Base-by-base conservation (phyloP, 371 early-diverging fungal genomes). In the Actinomucor elegans region DNA sequence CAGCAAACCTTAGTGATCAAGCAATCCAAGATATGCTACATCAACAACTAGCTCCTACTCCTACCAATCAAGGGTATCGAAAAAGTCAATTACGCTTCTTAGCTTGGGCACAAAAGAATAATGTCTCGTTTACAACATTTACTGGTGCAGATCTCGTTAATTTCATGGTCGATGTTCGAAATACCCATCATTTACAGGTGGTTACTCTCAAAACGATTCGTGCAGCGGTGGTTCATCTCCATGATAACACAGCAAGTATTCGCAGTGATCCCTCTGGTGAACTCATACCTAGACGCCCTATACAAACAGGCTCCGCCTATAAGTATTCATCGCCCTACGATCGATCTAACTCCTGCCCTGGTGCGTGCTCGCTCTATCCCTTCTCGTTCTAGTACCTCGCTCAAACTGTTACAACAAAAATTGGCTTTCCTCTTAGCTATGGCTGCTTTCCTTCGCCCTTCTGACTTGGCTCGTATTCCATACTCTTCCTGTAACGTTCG, bases 401-500 rank as follows among this genome's bases (percentile, higher is more conserved):
- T 47, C 12, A 33, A 23, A 11, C 36, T 12, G 10, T 14, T 31
- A 9, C 27, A 50, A 17, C 35, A 27, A 34, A 47, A 45, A 26
- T 29, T 45, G 12, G 41, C 47, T 14, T 59, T 47, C n/a, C 42
- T 59, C 2, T 3, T 59, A 5, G 48, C 46, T 5, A 46, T 59
- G 47, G 44, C 44, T 17, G 48, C 26, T 12, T 47, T 58, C 14
- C 32, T 58, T 3, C 59, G 46, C n/a, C 58, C 58, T 0, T 57
- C 58, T 9, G 38, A 57, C 17, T 27, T 57, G 11, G 31, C 12
- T 2, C 15, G 51, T 3, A 55, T 56, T 9, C 37, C 44, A 1
- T 43, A 45, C 14, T 4, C 5, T 0, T 38, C 47, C 1, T 28
- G 34, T 10, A 14, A 1, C 10, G 21, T 55, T 0, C 9, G 17